Conservation (phyloP, 805 yeast species). For the Lipomyces spencermartinsiae region DNA sequence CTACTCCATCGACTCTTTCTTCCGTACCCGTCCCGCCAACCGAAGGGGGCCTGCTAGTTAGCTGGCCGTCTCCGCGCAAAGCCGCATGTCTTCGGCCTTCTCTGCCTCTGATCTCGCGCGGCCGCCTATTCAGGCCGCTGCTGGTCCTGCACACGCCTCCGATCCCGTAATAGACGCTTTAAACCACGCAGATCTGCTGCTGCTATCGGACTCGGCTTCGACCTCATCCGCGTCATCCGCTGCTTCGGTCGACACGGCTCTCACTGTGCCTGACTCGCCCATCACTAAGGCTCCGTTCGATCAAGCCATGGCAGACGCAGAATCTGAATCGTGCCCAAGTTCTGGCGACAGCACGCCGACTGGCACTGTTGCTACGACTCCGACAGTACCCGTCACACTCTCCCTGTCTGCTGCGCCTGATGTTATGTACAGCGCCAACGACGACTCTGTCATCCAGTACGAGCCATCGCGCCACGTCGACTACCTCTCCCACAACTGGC, state of each 20-base stretch:
- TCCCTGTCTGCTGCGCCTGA: slow-evolving; percentile 31
- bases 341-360: slow-evolving; percentile 8
- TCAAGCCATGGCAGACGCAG: neutral
- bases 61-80: neutral
- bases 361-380: neutral
- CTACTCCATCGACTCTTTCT: neutral
- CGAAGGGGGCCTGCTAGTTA: neutral
- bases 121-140: slow-evolving; percentile 1
- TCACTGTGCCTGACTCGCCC: slow-evolving; percentile 3
- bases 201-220: slow-evolving; percentile 13
- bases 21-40: neutral
- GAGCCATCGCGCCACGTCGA: slow-evolving; percentile 93
- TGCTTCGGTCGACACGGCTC: neutral
- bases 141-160: slow-evolving; percentile 1
- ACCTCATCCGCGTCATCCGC: slow-evolving; percentile 12
- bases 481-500: slow-evolving; percentile 95
- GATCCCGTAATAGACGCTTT: neutral
- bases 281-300: neutral
- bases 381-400: slow-evolving; percentile 2
- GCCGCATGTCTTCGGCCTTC: slow-evolving; percentile 2
- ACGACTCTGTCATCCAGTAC: slow-evolving; percentile 77
- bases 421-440: slow-evolving; percentile 46
- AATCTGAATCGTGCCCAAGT: neutral
- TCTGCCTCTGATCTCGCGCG: slow-evolving; percentile 6
- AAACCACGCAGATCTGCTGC: neutral